Evolutionary conservation across 2,329 filamentous ascomycete genomes (phyloP).

Genomic region (Penicillium sp.): DNA sequence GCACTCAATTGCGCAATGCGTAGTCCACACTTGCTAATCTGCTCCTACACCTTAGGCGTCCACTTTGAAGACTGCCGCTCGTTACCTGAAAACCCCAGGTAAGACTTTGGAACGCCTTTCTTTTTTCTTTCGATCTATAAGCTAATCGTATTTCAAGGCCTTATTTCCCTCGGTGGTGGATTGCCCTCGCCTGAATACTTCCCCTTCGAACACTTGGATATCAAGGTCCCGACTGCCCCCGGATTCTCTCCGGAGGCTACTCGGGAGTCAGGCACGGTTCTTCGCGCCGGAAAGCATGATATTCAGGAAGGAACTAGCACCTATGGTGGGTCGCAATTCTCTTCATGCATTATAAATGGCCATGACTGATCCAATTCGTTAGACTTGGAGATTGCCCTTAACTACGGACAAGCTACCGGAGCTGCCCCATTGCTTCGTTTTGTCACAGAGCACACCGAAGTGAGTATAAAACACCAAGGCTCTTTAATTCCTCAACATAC

Average conservation of each 20-base stretch:
- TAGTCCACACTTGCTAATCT: background rate
- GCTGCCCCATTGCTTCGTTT: constrained; percentile 84
- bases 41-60: constrained; percentile 50
- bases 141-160: constrained; percentile 37
- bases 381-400: constrained; percentile 85
- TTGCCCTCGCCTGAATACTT: constrained; percentile 88
- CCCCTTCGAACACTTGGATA: constrained; percentile 74
- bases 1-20: constrained; percentile 4
- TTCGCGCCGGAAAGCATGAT: constrained; percentile 81
- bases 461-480: constrained; percentile 16
- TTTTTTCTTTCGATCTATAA: background rate
- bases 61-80: constrained; percentile 79
- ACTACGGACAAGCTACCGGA: constrained; percentile 87
- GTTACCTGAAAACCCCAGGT: constrained; percentile 72
- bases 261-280: constrained; percentile 54
- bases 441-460: constrained; percentile 90
- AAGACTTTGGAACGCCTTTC: constrained; percentile 5
- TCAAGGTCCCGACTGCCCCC: constrained; percentile 69
- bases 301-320: constrained; percentile 60
- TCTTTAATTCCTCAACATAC: background rate
- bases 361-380: constrained; percentile 16
- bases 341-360: background rate
- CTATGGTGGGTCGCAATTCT: constrained; percentile 38
- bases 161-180: constrained; percentile 91
- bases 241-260: constrained; percentile 70